Base-by-base conservation (phyloP, 306 rosid species). In the Quillaja saponaria region DNA sequence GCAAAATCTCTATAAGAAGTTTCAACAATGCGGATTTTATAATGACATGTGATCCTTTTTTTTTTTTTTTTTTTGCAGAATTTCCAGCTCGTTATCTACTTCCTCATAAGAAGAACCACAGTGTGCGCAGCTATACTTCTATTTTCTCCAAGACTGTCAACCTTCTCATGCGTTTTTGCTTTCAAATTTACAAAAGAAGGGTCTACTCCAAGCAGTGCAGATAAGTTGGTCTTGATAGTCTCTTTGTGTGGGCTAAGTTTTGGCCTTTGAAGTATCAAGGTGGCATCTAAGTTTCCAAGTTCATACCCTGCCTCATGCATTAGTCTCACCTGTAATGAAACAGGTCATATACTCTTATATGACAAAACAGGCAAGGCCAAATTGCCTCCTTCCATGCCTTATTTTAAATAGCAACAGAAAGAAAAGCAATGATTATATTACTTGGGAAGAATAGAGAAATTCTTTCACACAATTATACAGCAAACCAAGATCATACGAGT, bases 111-210 rank as follows among this genome's bases (percentile, higher is more conserved):
- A 71, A 94, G 97, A 76, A 87, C 90, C 66, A 87, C 96, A 17
- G 97, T 94, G 78, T 94, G 99, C 61, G 97, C 99, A 3, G 95
- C 99, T 75, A 94, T 87, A 51, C 99, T 90, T 76, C 99, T 74
- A 45, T 90, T 90, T 73, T 94, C 99, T 38, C 99, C 99, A 12
- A 94, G 95, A 75, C 97, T 89, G 71, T 90, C 99, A 7, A 94
- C 97, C 64, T 87, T 94, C 77, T 94, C 99, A 71, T 89, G 99
- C 60, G 99, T 89, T 81, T 94, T 94, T 34, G 96, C 99, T 60
- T 94, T 94, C 61, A 89, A 84, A 75, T 89, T 94, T 62, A 94
- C 97, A 20, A 87, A 88, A 37, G 95, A 69, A 13, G 88, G 77
- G 80, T 94, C 96, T 4, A 81, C 97, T 71, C 96, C 97, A 28